Conservation (phyloP, 176 grass and related monocot species). For the Miscanthus lutarioriparius region DNA sequence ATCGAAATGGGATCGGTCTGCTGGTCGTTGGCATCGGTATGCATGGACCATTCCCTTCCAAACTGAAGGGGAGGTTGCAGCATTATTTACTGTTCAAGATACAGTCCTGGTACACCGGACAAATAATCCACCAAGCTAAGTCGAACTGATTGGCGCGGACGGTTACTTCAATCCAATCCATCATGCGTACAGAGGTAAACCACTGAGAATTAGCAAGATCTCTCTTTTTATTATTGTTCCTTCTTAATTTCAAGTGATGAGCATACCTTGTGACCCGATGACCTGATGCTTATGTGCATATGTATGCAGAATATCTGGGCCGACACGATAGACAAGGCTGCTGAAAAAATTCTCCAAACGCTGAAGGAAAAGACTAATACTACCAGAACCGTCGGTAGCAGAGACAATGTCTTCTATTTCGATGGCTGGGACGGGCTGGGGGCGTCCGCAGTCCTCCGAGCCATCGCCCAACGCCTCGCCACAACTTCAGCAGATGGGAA, state of each 20-base stretch:
- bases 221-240: too few species aligned
- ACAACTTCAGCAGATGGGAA: not conserved
- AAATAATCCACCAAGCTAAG: too few species aligned
- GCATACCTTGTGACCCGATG: too few species aligned
- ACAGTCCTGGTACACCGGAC: too few species aligned
- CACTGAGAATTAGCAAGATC: not conserved
- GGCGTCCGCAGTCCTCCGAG: slow-evolving; percentile 15
- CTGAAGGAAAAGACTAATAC: not conserved
- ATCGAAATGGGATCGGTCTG: too few species aligned
- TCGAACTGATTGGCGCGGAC: fast-evolving
- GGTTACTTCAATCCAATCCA: not conserved
- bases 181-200: not conserved
- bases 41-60: too few species aligned
- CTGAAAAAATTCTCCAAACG: fast-evolving
- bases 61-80: too few species aligned
- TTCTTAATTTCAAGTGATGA: too few species aligned
- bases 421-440: slow-evolving; percentile 26
- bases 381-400: not conserved
- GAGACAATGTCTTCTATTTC: slow-evolving; percentile 19
- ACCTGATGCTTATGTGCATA: too few species aligned
- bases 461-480: not conserved
- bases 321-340: not conserved
- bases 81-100: too few species aligned
- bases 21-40: too few species aligned
- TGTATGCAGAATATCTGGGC: too few species aligned